These are phyloP conservation scores for Penicillium palitans DNA, from an alignment of 2,329 filamentous ascomycete species.

Conservation along the genomic window DNA sequence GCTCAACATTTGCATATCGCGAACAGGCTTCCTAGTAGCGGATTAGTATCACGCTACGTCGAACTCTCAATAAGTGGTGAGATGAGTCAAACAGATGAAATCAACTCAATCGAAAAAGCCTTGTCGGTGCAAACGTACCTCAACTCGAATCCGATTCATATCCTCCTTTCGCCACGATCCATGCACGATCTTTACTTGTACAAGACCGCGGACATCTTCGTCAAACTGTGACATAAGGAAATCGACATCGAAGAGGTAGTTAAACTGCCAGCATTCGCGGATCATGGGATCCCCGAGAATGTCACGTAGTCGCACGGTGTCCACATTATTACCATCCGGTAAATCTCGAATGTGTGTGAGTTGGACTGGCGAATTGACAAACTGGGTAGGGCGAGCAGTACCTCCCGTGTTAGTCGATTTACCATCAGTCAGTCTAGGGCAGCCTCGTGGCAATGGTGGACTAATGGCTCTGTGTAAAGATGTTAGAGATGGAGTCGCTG, in stretches of 20 bases:
- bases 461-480: slow-evolving; percentile 7
- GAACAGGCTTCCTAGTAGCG: slow-evolving; percentile 58
- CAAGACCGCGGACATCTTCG: slow-evolving; percentile 52
- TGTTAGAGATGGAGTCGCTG: background rate
- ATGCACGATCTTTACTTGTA: slow-evolving; percentile 62
- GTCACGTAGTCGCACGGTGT: slow-evolving; percentile 65
- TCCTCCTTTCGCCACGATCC: slow-evolving; percentile 70
- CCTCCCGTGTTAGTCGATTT: background rate
- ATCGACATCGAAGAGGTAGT: slow-evolving; percentile 58
- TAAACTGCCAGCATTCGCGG: slow-evolving; percentile 60
- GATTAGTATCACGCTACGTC: background rate
- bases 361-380: slow-evolving; percentile 62
- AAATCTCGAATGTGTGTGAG: slow-evolving; percentile 70
- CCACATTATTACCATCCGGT: slow-evolving; percentile 60
- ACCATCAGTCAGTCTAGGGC: background rate
- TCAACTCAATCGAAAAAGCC: background rate
- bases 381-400: too few relatives aligned
- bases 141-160: slow-evolving; percentile 55
- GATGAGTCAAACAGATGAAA: too few relatives aligned
- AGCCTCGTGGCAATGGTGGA: background rate
- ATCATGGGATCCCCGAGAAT: slow-evolving; percentile 75
- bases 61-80: background rate
- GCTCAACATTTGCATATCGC: slow-evolving; percentile 65
- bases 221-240: slow-evolving; percentile 63
- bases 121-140: slow-evolving; percentile 46